These are phyloP conservation scores for Beauveria varroae DNA, from an alignment of 2,329 filamentous ascomycete genomes.

Conservation along the genomic window DNA sequence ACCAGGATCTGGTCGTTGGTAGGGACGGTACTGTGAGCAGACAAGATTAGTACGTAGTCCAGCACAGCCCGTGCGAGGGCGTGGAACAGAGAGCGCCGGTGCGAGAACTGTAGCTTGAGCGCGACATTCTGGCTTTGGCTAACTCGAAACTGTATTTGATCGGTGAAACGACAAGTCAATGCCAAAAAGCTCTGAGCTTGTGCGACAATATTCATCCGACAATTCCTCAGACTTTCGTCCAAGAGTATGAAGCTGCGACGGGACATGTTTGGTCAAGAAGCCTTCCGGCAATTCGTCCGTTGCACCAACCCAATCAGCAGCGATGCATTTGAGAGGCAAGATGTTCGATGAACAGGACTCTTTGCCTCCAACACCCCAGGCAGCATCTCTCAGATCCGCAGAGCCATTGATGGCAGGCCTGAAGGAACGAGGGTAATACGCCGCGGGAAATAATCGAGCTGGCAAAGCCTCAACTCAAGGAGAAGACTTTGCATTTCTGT, in stretches of 20 bases:
- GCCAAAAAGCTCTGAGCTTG: neutral
- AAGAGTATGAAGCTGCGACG: conserved; percentile 30
- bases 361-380: conserved; percentile 23
- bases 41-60: conserved; percentile 77
- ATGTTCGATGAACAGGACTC: conserved; percentile 53
- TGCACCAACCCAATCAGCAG: conserved; percentile 30
- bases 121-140: conserved; percentile 88
- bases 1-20: conserved; percentile 94
- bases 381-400: conserved; percentile 28
- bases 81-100: conserved; percentile 67
- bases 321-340: conserved; percentile 75
- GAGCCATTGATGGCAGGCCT: conserved; percentile 36
- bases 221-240: conserved; percentile 54
- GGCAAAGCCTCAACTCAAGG: conserved; percentile 34
- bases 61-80: conserved; percentile 44
- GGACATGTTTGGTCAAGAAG: conserved; percentile 13
- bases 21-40: conserved; percentile 66
- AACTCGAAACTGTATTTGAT: conserved; percentile 79
- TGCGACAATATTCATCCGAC: conserved; percentile 56
- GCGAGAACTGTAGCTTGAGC: conserved; percentile 86
- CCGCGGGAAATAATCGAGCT: conserved; percentile 62
- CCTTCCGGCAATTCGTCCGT: conserved; percentile 7
- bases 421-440: conserved; percentile 47
- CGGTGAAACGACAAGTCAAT: conserved; percentile 50
- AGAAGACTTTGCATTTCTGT: neutral